A percentile compares a stretch with the other conserved stretches of the same genome.
Evolutionary conservation across 75 land plant species (phyloP).

Genomic region (Pinus taeda): DNA sequence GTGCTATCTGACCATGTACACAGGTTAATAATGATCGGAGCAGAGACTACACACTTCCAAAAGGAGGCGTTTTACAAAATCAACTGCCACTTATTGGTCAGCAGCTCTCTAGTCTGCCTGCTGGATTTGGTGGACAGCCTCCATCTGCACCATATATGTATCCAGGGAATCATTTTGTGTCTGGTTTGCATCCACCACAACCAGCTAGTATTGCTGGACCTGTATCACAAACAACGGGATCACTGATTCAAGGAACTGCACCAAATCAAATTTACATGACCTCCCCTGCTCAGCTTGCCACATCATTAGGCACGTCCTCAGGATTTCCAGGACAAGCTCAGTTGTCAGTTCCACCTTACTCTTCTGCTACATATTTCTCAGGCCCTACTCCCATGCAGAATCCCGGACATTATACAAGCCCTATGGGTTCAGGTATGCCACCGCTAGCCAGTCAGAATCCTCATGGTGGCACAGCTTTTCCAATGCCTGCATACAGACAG

Average conservation of each 20-base stretch:
- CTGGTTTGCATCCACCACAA: neutral
- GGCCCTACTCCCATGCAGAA: neutral
- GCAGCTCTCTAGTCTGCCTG: slow-evolving; percentile 2
- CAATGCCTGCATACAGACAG: neutral
- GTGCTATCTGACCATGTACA: neutral
- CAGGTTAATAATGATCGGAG: slow-evolving; percentile 69
- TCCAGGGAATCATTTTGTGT: slow-evolving; percentile 1
- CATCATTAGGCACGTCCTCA: neutral
- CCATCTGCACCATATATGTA: neutral
- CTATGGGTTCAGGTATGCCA: neutral
- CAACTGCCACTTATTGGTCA: slow-evolving; percentile 24
- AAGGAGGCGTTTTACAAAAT: slow-evolving; percentile 22
- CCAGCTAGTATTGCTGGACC: neutral
- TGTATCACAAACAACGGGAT: neutral
- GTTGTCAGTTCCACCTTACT: slow-evolving; percentile 2
- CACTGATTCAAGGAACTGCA: neutral
- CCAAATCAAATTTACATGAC: slow-evolving; percentile 2
- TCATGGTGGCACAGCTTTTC: neutral
- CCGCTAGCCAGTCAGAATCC: neutral
- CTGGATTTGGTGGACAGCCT: slow-evolving; percentile 1
- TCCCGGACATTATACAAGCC: neutral
- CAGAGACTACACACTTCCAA: slow-evolving; percentile 62
- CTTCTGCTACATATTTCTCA: neutral
- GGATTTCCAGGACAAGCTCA: neutral
- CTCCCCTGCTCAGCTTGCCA: neutral